These are phyloP conservation scores for Psilocybe cubensis DNA, from an alignment of 768 basidiomycete genomes.

Conservation along the genomic window DNA sequence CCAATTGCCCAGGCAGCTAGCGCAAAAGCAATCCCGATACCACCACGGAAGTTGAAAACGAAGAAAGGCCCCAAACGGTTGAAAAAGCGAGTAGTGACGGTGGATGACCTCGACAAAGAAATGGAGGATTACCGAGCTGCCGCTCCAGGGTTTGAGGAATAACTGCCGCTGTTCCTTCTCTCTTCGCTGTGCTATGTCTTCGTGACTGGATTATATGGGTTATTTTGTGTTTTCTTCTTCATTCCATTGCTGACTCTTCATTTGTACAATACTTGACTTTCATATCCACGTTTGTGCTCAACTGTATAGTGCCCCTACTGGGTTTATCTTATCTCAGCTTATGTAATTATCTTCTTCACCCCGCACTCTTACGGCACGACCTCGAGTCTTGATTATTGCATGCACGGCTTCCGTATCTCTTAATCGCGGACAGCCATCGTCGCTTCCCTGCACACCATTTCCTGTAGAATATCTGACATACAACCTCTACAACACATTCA, in stretches of 20 bases:
- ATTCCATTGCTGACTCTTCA: neutral
- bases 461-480: neutral
- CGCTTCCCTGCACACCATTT: too few species aligned
- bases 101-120: slow-evolving; percentile 72
- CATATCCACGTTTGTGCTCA: neutral
- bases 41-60: slow-evolving; percentile 45
- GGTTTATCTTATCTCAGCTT: slow-evolving; percentile 7
- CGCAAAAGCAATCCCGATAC: slow-evolving; percentile 26
- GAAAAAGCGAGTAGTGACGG: slow-evolving; percentile 55
- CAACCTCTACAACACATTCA: neutral
- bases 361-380: neutral
- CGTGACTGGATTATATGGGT: neutral
- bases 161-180: slow-evolving; percentile 1
- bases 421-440: neutral
- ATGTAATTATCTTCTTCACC: slow-evolving; percentile 8
- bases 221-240: neutral
- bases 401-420: neutral
- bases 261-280: neutral
- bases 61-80: slow-evolving; percentile 80
- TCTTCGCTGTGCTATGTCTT: slow-evolving; percentile 6
- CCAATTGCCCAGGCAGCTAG: slow-evolving; percentile 10
- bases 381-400: neutral
- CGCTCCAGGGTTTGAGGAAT: slow-evolving; percentile 22
- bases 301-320: neutral
- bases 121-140: slow-evolving; percentile 79